These are phyloP conservation scores for Pythium insidiosum DNA, from an alignment of 352 stramenopile genomes.

Conservation along the genomic window DNA sequence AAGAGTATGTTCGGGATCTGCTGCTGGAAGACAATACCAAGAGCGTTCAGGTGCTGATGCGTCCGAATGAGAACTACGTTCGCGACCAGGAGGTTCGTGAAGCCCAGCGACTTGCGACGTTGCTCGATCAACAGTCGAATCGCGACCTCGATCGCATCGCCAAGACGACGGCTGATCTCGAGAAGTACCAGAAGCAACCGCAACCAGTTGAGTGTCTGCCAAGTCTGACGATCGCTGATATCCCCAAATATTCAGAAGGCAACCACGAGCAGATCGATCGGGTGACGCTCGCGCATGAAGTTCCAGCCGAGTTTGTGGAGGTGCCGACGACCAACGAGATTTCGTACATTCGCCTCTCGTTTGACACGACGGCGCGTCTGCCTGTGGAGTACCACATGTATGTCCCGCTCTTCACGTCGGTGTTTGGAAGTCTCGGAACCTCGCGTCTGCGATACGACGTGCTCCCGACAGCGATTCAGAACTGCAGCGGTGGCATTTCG, in stretches of 20 bases:
- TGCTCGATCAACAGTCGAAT: slow-evolving; percentile 35
- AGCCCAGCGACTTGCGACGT: slow-evolving; percentile 30
- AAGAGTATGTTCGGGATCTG: slow-evolving; percentile 45
- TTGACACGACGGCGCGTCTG: slow-evolving; percentile 36
- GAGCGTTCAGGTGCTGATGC: slow-evolving; percentile 68
- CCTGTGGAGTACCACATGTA: slow-evolving; percentile 59
- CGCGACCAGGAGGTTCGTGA: slow-evolving; percentile 44
- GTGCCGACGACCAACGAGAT: slow-evolving; percentile 80
- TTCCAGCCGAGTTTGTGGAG: slow-evolving; percentile 41
- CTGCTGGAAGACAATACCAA: slow-evolving; percentile 40
- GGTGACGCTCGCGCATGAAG: slow-evolving; percentile 10
- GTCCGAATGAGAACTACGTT: slow-evolving; percentile 52
- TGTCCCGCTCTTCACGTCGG: slow-evolving; percentile 57
- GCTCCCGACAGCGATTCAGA: slow-evolving; percentile 64
- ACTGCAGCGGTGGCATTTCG: slow-evolving; percentile 70
- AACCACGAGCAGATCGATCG: slow-evolving; percentile 43
- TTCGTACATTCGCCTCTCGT: slow-evolving; percentile 70
- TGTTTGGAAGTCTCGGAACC: slow-evolving; percentile 70
- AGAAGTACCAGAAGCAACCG: slow-evolving; percentile 51
- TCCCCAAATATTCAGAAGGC: slow-evolving; percentile 33
- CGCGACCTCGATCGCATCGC: slow-evolving; percentile 51
- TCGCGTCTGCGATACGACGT: slow-evolving; percentile 55
- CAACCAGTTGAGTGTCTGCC: slow-evolving; percentile 69
- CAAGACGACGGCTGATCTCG: slow-evolving; percentile 29
- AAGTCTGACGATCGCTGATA: slow-evolving; percentile 63